A percentile compares a stretch with the other conserved stretches of the same genome.
Conservation (phyloP, 495 filamentous ascomycete genomes). For the Xylaria acuta region DNA sequence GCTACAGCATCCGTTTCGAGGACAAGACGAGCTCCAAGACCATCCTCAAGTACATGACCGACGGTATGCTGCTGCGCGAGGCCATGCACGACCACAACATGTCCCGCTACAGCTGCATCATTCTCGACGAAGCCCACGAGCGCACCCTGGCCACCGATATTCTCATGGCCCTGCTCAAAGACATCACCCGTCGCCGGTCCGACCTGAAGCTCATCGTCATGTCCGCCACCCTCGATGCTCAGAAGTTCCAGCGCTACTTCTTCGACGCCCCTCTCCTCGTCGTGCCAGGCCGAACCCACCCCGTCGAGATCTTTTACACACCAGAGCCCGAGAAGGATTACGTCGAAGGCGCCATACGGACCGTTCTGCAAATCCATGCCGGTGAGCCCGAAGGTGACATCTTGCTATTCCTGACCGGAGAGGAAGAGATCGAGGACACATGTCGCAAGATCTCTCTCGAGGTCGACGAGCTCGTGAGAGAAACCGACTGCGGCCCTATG, state of each 20-base stretch:
- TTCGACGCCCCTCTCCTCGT: constrained; percentile 90
- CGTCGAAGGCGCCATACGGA: constrained; percentile 91
- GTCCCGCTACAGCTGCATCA: constrained; percentile 93
- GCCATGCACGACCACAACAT: constrained; percentile 97
- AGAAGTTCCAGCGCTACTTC: constrained; percentile 99
- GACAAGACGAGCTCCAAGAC: constrained; percentile 92
- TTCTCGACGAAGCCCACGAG: constrained; percentile 98
- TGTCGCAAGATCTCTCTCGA: constrained; percentile 89
- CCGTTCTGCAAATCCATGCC: constrained; percentile 94
- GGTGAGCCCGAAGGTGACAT: constrained; percentile 94
- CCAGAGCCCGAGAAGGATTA: constrained; percentile 96
- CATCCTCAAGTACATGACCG: constrained; percentile 98
- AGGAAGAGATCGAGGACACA: constrained; percentile 99
- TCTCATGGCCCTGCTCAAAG: constrained; percentile 92
- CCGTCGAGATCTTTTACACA: constrained; percentile 98
- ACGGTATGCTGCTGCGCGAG: constrained; percentile 97
- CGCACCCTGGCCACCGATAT: constrained; percentile 95
- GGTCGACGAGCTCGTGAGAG: constrained; percentile 86
- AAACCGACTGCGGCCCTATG: constrained; percentile 88
- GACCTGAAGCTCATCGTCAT: constrained; percentile 98
- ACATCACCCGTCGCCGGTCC: constrained; percentile 75
- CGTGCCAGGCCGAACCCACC: constrained; percentile 93
- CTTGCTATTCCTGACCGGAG: constrained; percentile 93
- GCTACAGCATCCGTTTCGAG: constrained; percentile 99
- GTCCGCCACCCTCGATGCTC: constrained; percentile 95